Evolutionary conservation across 176 grass and related monocot genomes (phyloP), one percentile per base, ranked within the genome.

Genomic region (Zea luxurians): DNA sequence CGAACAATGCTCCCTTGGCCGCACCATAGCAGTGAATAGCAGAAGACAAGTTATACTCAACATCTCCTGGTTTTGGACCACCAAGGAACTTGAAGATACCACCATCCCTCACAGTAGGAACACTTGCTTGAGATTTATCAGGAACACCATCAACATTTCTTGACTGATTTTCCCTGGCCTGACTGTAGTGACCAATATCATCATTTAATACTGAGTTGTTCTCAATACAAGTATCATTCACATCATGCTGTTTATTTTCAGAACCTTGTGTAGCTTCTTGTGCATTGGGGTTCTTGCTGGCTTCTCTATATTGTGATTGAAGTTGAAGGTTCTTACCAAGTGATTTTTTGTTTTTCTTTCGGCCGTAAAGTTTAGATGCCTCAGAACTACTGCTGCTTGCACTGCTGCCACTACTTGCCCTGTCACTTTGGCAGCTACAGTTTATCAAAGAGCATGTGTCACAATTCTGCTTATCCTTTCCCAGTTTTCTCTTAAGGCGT

Each of bases 391-490:
- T 99, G 71, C 96, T 99, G 88, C 96, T 99, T 47, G 96, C 96
- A 76, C 90, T 95, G 71, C 80, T 95, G 70, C 96, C 96, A 87
- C 88, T 99, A 73, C 83, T 95, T 77, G 83, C 89, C 40, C 96
- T 91, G 71, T 95, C 92, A 74, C 80, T 89, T 78, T 91, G 92
- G 80, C 96, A 99, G 81, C 96, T 99, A 88, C 96, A 99, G 81
- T 99, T 99, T 45, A 99, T 95, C 69, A 99, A 81, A 53, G 87
- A 95, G 75, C 96, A 99, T 49, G 88, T 92, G 70, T 65, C 80
- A 72, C 96, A 95, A 74, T 91, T 99, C 59, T 90, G 81, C 57
- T 82, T 88, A 82, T 91, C 83, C 86, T 89, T 93, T 68, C 92
- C 92, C 61, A 99, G 66, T 83, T 99, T 99, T 86, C 91, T 95